These are phyloP conservation scores for Effrenium voratum DNA, from an alignment of 73 alveolate genomes.

Conservation along the genomic window DNA sequence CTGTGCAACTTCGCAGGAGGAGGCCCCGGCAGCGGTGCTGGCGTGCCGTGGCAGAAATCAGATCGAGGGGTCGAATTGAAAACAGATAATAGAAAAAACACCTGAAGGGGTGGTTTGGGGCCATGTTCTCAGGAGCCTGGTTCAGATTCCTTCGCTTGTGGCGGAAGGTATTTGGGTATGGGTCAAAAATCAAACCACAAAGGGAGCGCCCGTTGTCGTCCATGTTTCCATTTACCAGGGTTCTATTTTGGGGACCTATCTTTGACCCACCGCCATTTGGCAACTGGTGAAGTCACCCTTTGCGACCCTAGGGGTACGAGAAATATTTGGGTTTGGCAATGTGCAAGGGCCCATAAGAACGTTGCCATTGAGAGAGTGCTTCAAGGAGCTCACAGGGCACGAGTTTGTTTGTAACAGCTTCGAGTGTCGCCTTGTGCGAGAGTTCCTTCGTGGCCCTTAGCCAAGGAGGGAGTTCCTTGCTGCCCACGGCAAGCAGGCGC, in stretches of 20 bases:
- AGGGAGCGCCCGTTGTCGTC: too few relatives aligned
- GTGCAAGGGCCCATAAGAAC: background rate
- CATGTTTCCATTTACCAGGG: too few relatives aligned
- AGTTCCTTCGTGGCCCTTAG: too few relatives aligned
- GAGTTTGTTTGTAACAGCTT: background rate
- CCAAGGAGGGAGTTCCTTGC: slow-evolving; percentile 32
- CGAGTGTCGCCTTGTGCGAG: background rate
- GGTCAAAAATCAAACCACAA: too few relatives aligned
- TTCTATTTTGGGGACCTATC: too few relatives aligned
- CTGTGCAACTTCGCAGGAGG: background rate
- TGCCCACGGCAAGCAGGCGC: slow-evolving; percentile 34
- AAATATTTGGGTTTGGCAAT: background rate
- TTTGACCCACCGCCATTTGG: too few relatives aligned
- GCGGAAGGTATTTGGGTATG: too few relatives aligned
- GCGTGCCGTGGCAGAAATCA: slow-evolving; percentile 24
- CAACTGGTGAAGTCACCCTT: background rate
- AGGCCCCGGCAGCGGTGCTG: slow-evolving; percentile 41
- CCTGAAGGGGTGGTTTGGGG: too few relatives aligned
- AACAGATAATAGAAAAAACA: too few relatives aligned
- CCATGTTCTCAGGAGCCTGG: too few relatives aligned
- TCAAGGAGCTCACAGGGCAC: background rate
- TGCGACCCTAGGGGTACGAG: background rate
- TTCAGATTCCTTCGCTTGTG: too few relatives aligned
- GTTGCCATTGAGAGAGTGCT: background rate
- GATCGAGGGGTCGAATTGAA: too few relatives aligned